Base-by-base conservation (phyloP, 441 rosid genomes). In the Euphorbia celastroides region DNA sequence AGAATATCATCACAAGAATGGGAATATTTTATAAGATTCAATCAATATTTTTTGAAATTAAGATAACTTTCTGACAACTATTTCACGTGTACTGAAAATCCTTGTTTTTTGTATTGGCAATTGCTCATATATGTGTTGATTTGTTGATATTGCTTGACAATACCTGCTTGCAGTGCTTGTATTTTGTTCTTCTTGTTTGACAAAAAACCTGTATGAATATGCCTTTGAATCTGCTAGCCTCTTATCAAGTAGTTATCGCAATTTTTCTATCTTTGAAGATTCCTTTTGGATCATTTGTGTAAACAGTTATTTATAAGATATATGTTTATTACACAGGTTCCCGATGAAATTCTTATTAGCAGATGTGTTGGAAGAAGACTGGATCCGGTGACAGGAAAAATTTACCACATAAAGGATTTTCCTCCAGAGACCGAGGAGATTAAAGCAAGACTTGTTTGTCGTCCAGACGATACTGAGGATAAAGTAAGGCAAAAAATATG, bases 361-460 rank as follows among this genome's bases (percentile, higher is more conserved):
- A 87, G 97, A 93, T 90, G 97, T 72, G 84, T 85, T 76, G 96
- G 97, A 75, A 84, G 97, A 82, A 83, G 87, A 78, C 78, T 89
- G 59, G 97, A 90, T 65, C 96, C 95, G 14, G 68, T 72, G 57
- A 85, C 92, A 9, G 88, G 92, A 69, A 90, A 86, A 83, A 86
- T 90, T 64, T 93, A 90, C 77, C 96, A 89, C 77, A 44, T 86
- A n/a, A 84, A 71, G 75, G 78, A 71, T 73, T 83, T 85, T 68
- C 97, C 89, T 69, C 96, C 93, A 13, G 90, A 82, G 74, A 80
- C 81, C 0, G 84, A 86, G 38, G 92, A 93, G 75, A 73, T 93
- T 38, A 87, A 85, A 81, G 89, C 79, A 75, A 87, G 97, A 75
- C 89, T 87, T 60, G 60, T 81, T 26, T 82, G 82, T 57, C 93